Evolutionary conservation across 148 eudicot species (phyloP).

Genomic region (Vaccinium vitisidaea): DNA sequence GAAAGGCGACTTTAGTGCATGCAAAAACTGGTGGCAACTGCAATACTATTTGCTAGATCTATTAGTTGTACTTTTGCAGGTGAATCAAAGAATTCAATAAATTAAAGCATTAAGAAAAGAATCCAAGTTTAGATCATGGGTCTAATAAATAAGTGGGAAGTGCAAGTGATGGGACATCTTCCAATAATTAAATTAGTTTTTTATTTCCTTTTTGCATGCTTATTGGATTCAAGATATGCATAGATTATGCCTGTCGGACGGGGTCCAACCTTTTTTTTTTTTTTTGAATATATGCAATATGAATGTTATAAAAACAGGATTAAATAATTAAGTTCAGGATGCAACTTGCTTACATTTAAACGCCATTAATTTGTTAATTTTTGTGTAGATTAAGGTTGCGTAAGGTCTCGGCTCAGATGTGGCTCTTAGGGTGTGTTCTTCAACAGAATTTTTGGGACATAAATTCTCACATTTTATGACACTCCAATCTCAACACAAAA

Average conservation of each 20-base stretch:
- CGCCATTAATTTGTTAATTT: background rate
- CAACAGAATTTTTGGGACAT: no score
- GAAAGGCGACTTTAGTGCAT: background rate
- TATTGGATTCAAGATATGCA: conserved; percentile 1
- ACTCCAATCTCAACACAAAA: no score
- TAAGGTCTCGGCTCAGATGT: no score
- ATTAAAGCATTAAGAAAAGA: background rate
- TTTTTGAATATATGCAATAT: background rate
- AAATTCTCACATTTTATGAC: no score
- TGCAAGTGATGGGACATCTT: background rate
- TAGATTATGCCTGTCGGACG: background rate
- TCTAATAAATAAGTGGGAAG: background rate
- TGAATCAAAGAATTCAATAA: background rate
- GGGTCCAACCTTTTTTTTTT: background rate
- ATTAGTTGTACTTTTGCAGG: background rate
- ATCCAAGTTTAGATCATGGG: background rate
- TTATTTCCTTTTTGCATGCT: background rate
- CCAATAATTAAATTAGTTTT: background rate
- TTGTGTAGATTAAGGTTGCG: background rate
- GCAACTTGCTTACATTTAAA: background rate
- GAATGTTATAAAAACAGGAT: background rate
- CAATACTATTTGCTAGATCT: background rate
- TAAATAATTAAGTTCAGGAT: background rate
- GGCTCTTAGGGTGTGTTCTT: no score
- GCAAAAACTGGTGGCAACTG: background rate